A percentile compares a stretch with the other conserved stretches of the same genome.
phyloP scores from a whole-genome alignment of 139 green algal species.

The Haematococcus sp. region DNA sequence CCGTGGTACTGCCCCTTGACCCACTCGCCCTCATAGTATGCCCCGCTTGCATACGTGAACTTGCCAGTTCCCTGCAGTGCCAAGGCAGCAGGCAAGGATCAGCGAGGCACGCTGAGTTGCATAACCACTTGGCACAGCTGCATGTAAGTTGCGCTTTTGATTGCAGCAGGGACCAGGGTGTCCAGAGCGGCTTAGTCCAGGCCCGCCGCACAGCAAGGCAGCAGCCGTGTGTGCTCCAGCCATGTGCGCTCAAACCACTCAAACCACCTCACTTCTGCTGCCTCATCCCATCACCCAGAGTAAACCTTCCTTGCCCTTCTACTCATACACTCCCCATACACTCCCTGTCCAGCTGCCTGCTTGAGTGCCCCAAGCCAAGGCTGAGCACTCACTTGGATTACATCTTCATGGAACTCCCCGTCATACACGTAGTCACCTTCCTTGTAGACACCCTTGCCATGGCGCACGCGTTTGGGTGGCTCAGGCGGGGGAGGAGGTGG shows the following conservation, averaged over 20 bases:
- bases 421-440: constrained; percentile 38
- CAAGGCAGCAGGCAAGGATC: not conserved
- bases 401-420: constrained; percentile 31
- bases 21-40: constrained; percentile 40
- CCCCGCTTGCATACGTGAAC: constrained; percentile 32
- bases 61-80: constrained; percentile 23
- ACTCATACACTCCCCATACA: too few relatives aligned
- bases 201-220: too few relatives aligned
- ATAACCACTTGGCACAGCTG: too few relatives aligned
- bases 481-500: constrained; percentile 26
- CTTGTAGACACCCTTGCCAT: constrained; percentile 36
- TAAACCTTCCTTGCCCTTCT: too few relatives aligned
- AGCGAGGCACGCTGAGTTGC: too few relatives aligned
- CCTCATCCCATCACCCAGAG: too few relatives aligned
- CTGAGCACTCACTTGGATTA: constrained; percentile 3
- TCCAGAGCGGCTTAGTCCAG: too few relatives aligned
- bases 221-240: too few relatives aligned
- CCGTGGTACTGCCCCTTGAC: constrained; percentile 53
- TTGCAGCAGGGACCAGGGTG: too few relatives aligned
- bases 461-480: constrained; percentile 36
- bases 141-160: too few relatives aligned
- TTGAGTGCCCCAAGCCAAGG: not conserved
- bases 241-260: too few relatives aligned
- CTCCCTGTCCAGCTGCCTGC: not conserved
- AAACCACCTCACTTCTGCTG: too few relatives aligned